Evolutionary conservation across 371 early-diverging fungal species (phyloP).

Genomic region (Saksenaea oblongispora): DNA sequence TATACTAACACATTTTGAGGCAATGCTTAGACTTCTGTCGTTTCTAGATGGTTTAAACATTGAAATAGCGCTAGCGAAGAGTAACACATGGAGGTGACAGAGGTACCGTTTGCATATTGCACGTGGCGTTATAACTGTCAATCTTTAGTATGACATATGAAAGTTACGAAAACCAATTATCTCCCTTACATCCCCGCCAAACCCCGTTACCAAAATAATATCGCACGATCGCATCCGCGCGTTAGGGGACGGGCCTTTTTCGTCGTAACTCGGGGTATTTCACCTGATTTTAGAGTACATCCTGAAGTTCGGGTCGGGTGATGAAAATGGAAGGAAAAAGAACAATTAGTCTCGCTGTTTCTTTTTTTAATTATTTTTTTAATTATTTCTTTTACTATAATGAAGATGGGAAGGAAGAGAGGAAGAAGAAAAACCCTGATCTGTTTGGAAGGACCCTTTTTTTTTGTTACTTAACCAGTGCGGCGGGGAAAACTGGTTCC

Average conservation of each 20-base stretch:
- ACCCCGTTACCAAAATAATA: background rate
- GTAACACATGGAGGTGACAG: background rate
- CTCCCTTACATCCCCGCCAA: background rate
- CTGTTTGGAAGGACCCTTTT: background rate
- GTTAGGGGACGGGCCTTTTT: background rate
- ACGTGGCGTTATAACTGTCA: background rate
- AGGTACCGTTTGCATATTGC: background rate
- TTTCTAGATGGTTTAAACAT: background rate
- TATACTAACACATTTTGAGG: too few relatives aligned
- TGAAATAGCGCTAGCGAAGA: background rate
- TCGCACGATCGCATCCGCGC: background rate
- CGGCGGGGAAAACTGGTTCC: slow-evolving; percentile 5
- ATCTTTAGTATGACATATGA: background rate
- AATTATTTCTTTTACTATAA: background rate
- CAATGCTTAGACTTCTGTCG: background rate
- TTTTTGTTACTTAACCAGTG: background rate
- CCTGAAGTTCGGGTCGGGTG: slow-evolving; percentile 1
- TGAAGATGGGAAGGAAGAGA: background rate
- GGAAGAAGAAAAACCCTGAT: background rate
- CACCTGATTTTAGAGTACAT: background rate
- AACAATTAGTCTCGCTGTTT: background rate
- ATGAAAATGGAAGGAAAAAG: background rate
- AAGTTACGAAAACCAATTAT: background rate
- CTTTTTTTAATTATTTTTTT: background rate
- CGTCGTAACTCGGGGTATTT: background rate